Evolutionary conservation across 1,284 basidiomycete species (phyloP).

Genomic region (Leucoagaricus sp.): DNA sequence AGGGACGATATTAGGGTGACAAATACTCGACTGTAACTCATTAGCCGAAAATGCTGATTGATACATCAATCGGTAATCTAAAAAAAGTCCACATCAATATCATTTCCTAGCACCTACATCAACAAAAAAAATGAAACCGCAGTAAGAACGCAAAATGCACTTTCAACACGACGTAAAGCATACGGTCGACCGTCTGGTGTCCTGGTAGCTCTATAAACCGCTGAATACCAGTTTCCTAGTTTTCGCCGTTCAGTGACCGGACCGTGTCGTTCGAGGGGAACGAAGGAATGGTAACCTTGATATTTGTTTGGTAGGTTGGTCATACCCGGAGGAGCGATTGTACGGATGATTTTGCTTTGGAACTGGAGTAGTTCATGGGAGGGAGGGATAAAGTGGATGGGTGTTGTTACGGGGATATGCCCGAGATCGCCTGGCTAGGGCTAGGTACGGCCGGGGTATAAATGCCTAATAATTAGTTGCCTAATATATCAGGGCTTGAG

Average conservation of each 20-base stretch:
- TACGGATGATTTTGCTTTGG: conserved; percentile 75
- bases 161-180: conserved; percentile 83
- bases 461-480: no score
- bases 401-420: no score
- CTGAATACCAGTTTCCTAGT: conserved; percentile 77
- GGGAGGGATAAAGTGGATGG: conserved; percentile 44
- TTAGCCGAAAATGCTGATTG: conserved; percentile 84
- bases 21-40: conserved; percentile 86
- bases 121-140: not conserved
- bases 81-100: conserved; percentile 19
- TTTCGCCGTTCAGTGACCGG: conserved; percentile 56
- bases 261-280: conserved; percentile 69
- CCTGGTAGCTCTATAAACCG: conserved; percentile 83
- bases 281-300: conserved; percentile 89
- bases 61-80: conserved; percentile 83
- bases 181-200: conserved; percentile 81
- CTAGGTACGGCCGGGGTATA: no score
- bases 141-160: conserved; percentile 37
- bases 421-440: no score
- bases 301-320: conserved; percentile 84
- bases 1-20: conserved; percentile 86
- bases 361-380: conserved; percentile 78
- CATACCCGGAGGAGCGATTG: conserved; percentile 32
- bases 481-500: no score
- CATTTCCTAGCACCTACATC: no score